Percentiles rank a stretch among this genome's conserved stretches.
These are phyloP conservation scores for Elsinoe arachidis DNA, from an alignment of 2,329 filamentous ascomycete species.

Conservation along the genomic window DNA sequence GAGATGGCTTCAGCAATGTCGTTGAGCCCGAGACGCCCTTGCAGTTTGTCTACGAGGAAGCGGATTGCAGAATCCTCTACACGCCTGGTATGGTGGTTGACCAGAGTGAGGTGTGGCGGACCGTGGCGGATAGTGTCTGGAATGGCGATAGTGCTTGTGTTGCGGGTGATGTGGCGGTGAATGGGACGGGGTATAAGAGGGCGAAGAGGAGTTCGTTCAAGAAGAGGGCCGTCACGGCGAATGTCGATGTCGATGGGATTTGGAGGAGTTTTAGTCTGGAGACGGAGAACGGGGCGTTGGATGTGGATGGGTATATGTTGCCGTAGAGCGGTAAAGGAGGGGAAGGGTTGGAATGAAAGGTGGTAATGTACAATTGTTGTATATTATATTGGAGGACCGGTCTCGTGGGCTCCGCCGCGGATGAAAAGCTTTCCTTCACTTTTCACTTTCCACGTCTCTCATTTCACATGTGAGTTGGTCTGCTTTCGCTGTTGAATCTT, in stretches of 20 bases:
- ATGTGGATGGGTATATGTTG: slow-evolving; percentile 10
- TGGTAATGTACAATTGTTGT: slow-evolving; percentile 6
- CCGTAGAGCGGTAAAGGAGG: background rate
- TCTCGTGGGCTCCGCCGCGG: too few relatives aligned
- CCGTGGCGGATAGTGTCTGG: slow-evolving; percentile 27
- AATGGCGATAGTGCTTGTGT: slow-evolving; percentile 25
- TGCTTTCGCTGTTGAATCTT: too few relatives aligned
- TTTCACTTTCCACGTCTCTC: too few relatives aligned
- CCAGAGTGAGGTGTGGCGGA: slow-evolving; percentile 41
- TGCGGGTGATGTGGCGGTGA: slow-evolving; percentile 21
- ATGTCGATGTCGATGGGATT: slow-evolving; percentile 7
- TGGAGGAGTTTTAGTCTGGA: slow-evolving; percentile 9
- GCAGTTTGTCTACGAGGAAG: slow-evolving; percentile 41
- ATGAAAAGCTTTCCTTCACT: too few relatives aligned
- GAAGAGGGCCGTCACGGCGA: slow-evolving; percentile 6
- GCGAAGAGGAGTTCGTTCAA: background rate
- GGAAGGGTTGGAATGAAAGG: background rate
- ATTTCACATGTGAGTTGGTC: too few relatives aligned
- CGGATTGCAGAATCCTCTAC: slow-evolving; percentile 46
- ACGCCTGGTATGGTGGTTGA: slow-evolving; percentile 43
- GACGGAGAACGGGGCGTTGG: slow-evolving; percentile 7
- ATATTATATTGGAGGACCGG: too few relatives aligned
- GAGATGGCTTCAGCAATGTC: slow-evolving; percentile 26
- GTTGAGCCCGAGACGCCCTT: slow-evolving; percentile 35
- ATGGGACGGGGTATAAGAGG: background rate